Conservation (phyloP, 2,329 filamentous ascomycete genomes). For the Dothistroma septosporum region DNA sequence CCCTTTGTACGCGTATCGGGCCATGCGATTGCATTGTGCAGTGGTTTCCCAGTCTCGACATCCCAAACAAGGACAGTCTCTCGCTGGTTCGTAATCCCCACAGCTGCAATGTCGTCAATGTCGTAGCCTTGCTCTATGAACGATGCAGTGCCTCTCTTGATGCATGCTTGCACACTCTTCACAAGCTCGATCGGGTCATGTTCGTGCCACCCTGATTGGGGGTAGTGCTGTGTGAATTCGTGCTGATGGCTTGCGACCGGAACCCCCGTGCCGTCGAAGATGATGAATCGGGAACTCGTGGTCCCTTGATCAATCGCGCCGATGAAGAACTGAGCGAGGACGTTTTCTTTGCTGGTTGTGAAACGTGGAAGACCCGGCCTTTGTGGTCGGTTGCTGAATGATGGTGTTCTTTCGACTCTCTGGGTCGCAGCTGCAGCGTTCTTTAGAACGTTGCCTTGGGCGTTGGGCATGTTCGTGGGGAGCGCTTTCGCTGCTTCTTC, state of each 20-base stretch:
- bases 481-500: not conserved
- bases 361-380: slow-evolving; percentile 31
- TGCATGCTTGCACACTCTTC: slow-evolving; percentile 70
- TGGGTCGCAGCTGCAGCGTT: slow-evolving; percentile 12
- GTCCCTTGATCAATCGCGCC: slow-evolving; percentile 89
- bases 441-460: slow-evolving; percentile 9
- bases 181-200: slow-evolving; percentile 77
- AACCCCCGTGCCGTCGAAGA: slow-evolving; percentile 75
- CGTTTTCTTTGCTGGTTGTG: slow-evolving; percentile 34
- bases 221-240: slow-evolving; percentile 80
- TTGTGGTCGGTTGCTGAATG: slow-evolving; percentile 9
- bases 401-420: slow-evolving; percentile 7
- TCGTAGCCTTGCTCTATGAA: slow-evolving; percentile 67
- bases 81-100: slow-evolving; percentile 86
- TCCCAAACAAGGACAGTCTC: slow-evolving; percentile 89
- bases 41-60: slow-evolving; percentile 68
- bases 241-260: slow-evolving; percentile 80
- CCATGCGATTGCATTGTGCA: slow-evolving; percentile 86
- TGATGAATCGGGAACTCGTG: slow-evolving; percentile 82
- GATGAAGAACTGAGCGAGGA: slow-evolving; percentile 57
- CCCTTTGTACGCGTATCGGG: slow-evolving; percentile 76
- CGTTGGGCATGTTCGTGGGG: not conserved
- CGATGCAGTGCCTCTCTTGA: slow-evolving; percentile 67
- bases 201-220: slow-evolving; percentile 85
- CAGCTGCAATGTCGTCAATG: slow-evolving; percentile 64